A percentile compares a stretch with the other conserved stretches of the same genome.
These are phyloP conservation scores for Simmondsia chinensis DNA, from an alignment of 148 eudicot genomes.

Conservation along the genomic window DNA sequence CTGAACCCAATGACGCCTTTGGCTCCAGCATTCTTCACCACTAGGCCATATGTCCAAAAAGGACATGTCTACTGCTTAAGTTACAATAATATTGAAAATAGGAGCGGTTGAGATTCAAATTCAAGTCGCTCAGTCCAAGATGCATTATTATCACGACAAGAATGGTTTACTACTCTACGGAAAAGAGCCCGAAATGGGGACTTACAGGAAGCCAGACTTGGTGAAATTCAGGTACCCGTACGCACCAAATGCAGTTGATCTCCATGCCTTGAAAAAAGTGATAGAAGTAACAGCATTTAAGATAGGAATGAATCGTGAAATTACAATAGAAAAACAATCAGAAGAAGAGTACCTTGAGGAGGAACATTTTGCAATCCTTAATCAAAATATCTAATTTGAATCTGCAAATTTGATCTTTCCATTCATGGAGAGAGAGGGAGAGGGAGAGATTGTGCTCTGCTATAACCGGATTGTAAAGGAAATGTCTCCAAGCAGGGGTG, in stretches of 20 bases:
- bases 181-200: conserved; percentile 1
- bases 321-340: neutral
- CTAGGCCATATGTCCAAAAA: too few relatives aligned
- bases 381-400: conserved; percentile 28
- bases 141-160: neutral
- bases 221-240: conserved; percentile 84
- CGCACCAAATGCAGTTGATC: conserved; percentile 62
- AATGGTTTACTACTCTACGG: neutral
- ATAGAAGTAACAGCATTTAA: too few relatives aligned
- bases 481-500: too few relatives aligned
- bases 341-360: conserved; percentile 40
- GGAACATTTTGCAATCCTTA: conserved; percentile 40
- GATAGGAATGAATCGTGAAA: neutral
- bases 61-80: too few relatives aligned
- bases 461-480: too few relatives aligned
- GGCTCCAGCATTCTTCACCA: too few relatives aligned
- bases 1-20: too few relatives aligned
- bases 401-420: conserved; percentile 1
- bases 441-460: neutral
- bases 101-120: too few relatives aligned
- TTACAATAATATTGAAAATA: too few relatives aligned
- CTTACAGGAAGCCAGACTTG: conserved; percentile 60
- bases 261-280: conserved; percentile 98
- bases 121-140: neutral
- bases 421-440: neutral